Base-by-base conservation (phyloP, 2,329 filamentous ascomycete species). In the Aspergillus terreus region DNA sequence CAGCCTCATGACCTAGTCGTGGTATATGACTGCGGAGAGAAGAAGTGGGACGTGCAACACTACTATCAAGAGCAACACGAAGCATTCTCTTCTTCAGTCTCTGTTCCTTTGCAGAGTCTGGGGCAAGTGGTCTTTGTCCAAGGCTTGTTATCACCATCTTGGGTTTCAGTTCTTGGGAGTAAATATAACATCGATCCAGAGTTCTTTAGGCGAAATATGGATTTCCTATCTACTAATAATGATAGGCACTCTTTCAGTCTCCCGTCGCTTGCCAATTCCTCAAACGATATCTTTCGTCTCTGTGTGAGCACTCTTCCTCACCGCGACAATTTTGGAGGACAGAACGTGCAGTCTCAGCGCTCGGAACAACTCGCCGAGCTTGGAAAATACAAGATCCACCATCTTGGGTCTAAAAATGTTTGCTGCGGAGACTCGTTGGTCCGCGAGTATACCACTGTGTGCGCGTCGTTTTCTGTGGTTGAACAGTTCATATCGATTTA, bases 131-230 rank as follows among this genome's bases (percentile, higher is more conserved):
- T 50, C 14, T 50, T 50, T 21, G n/a, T 50, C 30, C 48, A 23
- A 40, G 48, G 48, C 19, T 50, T 50, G 15, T 11, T 50, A 40
- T 50, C 48, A 17, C 48, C 48, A 17, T 40, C 19, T 2, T 50
- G 48, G 48, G 32, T 50, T 7, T 35, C 48, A 4, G 32, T 27
- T n/a, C 11, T 46, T 10, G 48, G 48, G 19, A 50, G 48, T 21
- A 50, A 50, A 45, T 50, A 50, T 19, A 45, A 46, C 17, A 19
- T 46, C 14, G 48, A 50, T 12, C 48, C 48, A 14, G 48, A 50
- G 27, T 50, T 50, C 23, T 50, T 50, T 15, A 17, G 42, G 17
- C 42, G 43, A 11, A 43, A 50, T 32, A 27, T 50, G 33, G 42
- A 50, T 32, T 50, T 50, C 9, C 23, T 50, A 7, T 45, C 48